phyloP scores from a whole-genome alignment of 1,284 basidiomycete species.

The Marasmius sp. region DNA sequence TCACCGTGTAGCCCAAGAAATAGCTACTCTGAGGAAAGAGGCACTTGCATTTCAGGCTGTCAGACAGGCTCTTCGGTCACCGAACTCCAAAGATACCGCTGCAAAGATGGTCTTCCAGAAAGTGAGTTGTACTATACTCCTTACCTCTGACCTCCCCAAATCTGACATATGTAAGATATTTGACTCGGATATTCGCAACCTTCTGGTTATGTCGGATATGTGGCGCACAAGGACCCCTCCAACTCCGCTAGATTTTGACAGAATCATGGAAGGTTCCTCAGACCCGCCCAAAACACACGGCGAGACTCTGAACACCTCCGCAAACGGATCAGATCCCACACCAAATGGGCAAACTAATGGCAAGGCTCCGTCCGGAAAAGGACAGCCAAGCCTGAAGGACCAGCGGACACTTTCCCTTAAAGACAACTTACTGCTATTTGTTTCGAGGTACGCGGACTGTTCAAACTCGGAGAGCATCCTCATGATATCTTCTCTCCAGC shows the following conservation, averaged over 20 bases:
- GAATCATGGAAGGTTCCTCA: slow-evolving; percentile 66
- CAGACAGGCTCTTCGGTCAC: slow-evolving; percentile 60
- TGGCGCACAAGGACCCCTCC: slow-evolving; percentile 90
- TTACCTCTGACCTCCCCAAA: not conserved
- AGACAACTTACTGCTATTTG: slow-evolving; percentile 82
- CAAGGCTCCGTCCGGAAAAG: slow-evolving; percentile 15
- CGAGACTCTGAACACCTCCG: slow-evolving; percentile 18
- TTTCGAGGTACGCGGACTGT: slow-evolving; percentile 62
- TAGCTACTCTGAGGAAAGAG: slow-evolving; percentile 87
- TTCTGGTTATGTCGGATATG: slow-evolving; percentile 97
- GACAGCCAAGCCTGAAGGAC: slow-evolving; percentile 63
- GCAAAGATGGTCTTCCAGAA: slow-evolving; percentile 84
- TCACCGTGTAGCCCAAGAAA: slow-evolving; percentile 73
- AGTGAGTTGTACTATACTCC: slow-evolving; percentile 40
- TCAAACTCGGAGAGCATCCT: not conserved
- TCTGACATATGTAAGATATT: slow-evolving; percentile 64
- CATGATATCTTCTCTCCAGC: slow-evolving; percentile 37
- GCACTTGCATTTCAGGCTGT: slow-evolving; percentile 86
- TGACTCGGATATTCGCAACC: slow-evolving; percentile 82
- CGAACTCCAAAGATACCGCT: slow-evolving; percentile 44
- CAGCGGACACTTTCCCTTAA: slow-evolving; percentile 74
- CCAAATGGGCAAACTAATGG: slow-evolving; percentile 21
- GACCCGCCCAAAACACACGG: slow-evolving; percentile 28
- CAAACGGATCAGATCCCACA: slow-evolving; percentile 19
- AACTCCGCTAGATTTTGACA: slow-evolving; percentile 78